These are phyloP conservation scores for Rhizopogon vulgaris DNA, from an alignment of 768 basidiomycete species.

Conservation along the genomic window DNA sequence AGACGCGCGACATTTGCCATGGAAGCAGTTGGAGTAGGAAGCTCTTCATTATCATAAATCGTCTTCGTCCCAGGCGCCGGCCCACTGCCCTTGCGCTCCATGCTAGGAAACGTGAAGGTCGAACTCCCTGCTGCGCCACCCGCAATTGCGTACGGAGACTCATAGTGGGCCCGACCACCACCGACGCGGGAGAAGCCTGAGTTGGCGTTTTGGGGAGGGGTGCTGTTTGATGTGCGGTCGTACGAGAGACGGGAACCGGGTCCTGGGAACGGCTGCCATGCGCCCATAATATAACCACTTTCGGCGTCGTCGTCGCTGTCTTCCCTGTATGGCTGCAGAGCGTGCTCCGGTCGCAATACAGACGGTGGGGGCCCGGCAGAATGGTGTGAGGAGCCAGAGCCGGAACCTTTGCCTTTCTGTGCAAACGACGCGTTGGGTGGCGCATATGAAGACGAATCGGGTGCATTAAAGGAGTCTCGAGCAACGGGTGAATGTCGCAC, in stretches of 20 bases:
- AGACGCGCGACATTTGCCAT: slow-evolving; percentile 40
- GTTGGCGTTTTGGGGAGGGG: slow-evolving; percentile 22
- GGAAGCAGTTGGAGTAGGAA: slow-evolving; percentile 46
- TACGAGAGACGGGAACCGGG: slow-evolving; percentile 19
- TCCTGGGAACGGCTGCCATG: slow-evolving; percentile 77
- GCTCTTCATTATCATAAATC: slow-evolving; percentile 33
- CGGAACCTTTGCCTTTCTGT: slow-evolving; percentile 19
- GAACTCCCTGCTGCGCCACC: slow-evolving; percentile 35
- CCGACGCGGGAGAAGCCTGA: slow-evolving; percentile 84
- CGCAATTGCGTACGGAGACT: slow-evolving; percentile 77
- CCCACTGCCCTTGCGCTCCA: slow-evolving; percentile 36
- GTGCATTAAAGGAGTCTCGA: slow-evolving; percentile 20
- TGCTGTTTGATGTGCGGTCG: slow-evolving; percentile 22
- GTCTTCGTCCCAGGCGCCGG: slow-evolving; percentile 9
- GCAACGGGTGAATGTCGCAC: slow-evolving; percentile 6
- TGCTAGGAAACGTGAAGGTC: slow-evolving; percentile 62
- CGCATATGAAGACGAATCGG: slow-evolving; percentile 45
- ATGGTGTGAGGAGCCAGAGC: slow-evolving; percentile 28
- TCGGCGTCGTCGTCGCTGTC: slow-evolving; percentile 70
- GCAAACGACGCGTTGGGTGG: slow-evolving; percentile 34
- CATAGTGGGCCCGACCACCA: slow-evolving; percentile 82
- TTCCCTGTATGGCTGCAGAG: slow-evolving; percentile 67
- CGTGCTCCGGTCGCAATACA: slow-evolving; percentile 76
- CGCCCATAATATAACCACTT: slow-evolving; percentile 83
- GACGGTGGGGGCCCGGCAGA: slow-evolving; percentile 57